phyloP scores from a whole-genome alignment of 2,329 filamentous ascomycete species.

The Verticillium nonalfalfae region DNA sequence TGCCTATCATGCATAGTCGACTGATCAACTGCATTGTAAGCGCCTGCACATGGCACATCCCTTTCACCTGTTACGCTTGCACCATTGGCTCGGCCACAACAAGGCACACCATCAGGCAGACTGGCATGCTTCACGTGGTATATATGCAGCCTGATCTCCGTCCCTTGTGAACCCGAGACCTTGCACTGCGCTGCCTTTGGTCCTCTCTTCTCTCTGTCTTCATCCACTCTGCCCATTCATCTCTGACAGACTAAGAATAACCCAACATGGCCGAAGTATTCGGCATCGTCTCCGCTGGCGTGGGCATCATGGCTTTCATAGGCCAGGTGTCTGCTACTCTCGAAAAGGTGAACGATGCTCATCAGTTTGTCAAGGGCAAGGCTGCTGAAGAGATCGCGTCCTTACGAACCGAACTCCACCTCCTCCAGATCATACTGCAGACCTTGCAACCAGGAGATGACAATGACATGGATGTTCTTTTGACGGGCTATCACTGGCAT shows the following conservation, averaged over 20 bases:
- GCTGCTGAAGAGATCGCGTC: background rate
- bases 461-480: background rate
- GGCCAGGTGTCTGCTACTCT: background rate
- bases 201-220: too few species aligned
- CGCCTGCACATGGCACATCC: too few species aligned
- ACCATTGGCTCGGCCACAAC: too few species aligned
- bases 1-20: too few species aligned
- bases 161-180: too few species aligned
- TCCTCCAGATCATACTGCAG: background rate
- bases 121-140: too few species aligned
- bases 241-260: background rate
- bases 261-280: background rate
- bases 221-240: too few species aligned
- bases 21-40: too few species aligned
- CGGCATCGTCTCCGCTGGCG: background rate
- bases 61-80: too few species aligned
- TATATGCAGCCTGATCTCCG: too few species aligned
- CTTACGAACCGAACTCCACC: background rate
- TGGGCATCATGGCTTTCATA: background rate
- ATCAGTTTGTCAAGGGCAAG: background rate
- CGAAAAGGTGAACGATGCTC: background rate
- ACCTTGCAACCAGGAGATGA: background rate
- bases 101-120: too few species aligned
- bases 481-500: background rate
- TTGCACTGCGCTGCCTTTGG: too few species aligned